phyloP scores from a whole-genome alignment of 2,329 filamentous ascomycete genomes.

The Didymella pinodella region DNA sequence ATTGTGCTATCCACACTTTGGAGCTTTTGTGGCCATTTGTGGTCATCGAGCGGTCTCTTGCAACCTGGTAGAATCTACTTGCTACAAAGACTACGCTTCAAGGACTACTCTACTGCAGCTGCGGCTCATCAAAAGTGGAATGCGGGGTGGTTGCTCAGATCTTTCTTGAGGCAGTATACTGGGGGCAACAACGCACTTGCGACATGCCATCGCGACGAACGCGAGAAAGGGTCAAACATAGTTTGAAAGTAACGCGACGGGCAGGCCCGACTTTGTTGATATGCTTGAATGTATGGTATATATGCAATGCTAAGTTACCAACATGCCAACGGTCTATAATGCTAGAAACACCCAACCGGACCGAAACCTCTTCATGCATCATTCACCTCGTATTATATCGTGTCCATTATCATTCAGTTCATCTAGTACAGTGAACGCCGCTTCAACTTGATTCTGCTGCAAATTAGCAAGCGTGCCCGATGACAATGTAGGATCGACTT shows the following conservation, averaged over 20 bases:
- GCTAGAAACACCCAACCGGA: neutral
- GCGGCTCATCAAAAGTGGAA: too few relatives aligned
- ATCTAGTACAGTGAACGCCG: slow-evolving; percentile 11
- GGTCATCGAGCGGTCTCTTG: too few relatives aligned
- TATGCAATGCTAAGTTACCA: neutral
- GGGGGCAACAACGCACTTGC: too few relatives aligned
- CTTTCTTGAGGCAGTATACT: too few relatives aligned
- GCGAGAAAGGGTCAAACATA: neutral
- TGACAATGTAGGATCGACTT: neutral
- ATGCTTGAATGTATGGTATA: slow-evolving; percentile 1
- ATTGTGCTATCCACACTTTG: neutral
- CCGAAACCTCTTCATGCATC: neutral
- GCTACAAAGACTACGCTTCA: too few relatives aligned
- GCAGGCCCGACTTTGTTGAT: neutral
- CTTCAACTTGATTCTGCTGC: slow-evolving; percentile 13
- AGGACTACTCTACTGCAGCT: too few relatives aligned
- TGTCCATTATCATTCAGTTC: neutral
- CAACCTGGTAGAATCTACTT: too few relatives aligned
- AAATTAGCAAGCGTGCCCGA: neutral
- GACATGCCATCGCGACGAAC: too few relatives aligned
- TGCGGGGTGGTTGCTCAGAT: too few relatives aligned
- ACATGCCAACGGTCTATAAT: slow-evolving; percentile 1
- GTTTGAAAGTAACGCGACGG: neutral
- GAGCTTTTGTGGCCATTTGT: too few relatives aligned
- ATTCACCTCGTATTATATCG: neutral